phyloP scores from a whole-genome alignment of 179 eudicot genomes.

The Heliamphora pulchella region DNA sequence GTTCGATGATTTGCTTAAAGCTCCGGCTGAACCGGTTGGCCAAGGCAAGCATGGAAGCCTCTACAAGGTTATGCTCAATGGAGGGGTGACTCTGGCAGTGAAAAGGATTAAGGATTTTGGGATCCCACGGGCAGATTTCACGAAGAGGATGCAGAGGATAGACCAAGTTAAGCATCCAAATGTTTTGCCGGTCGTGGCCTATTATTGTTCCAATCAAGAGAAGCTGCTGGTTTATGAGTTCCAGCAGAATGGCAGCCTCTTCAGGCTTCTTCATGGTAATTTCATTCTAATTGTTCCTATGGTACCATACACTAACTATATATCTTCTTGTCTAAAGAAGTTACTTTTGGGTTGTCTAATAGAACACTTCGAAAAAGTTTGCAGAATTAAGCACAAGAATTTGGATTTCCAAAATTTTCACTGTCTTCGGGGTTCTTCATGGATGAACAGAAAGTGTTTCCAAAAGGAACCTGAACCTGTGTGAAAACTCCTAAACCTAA shows the following conservation, averaged over 20 bases:
- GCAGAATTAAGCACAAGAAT: too few species aligned
- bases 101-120: conserved; percentile 76
- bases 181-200: conserved; percentile 66
- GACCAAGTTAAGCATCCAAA: conserved; percentile 54
- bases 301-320: neutral
- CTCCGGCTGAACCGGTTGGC: conserved; percentile 77
- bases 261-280: conserved; percentile 68
- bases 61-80: conserved; percentile 59
- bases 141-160: conserved; percentile 50
- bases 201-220: conserved; percentile 74
- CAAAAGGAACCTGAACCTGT: neutral
- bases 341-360: neutral
- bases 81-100: conserved; percentile 57
- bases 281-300: neutral
- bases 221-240: conserved; percentile 79
- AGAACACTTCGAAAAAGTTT: too few species aligned
- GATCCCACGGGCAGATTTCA: conserved; percentile 47
- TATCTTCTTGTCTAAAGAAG: neutral
- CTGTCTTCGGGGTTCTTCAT: too few species aligned
- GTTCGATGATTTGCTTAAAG: conserved; percentile 71
- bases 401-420: too few species aligned
- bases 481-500: neutral
- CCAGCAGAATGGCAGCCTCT: conserved; percentile 67
- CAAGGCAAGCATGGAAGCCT: conserved; percentile 73
- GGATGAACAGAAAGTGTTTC: too few species aligned